Conservation (phyloP, 768 basidiomycete species). For the Hypsizygus marmoreus region DNA sequence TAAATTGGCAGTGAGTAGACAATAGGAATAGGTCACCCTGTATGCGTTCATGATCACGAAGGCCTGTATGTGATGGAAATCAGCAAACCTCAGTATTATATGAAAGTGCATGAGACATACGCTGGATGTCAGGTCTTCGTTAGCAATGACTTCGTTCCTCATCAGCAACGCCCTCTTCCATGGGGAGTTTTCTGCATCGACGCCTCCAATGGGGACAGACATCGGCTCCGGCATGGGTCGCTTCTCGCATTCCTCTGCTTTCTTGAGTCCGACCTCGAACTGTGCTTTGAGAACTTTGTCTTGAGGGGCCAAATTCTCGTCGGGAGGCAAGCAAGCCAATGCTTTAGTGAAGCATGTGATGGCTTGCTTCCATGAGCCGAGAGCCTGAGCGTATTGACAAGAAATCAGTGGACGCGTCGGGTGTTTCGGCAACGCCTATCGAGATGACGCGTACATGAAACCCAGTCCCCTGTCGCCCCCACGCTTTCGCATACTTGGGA, state of each 20-base stretch:
- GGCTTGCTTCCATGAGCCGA: slow-evolving; percentile 19
- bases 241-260: slow-evolving; percentile 17
- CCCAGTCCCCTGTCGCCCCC: slow-evolving; percentile 40
- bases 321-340: slow-evolving; percentile 28
- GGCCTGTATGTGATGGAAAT: slow-evolving; percentile 22
- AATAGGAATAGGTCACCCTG: slow-evolving; percentile 18
- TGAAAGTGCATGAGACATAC: slow-evolving; percentile 10
- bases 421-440: too few relatives aligned
- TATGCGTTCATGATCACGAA: slow-evolving; percentile 35
- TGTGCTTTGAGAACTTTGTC: slow-evolving; percentile 37
- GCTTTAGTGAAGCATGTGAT: slow-evolving; percentile 33
- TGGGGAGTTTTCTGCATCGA: slow-evolving; percentile 16
- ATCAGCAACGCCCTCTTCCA: slow-evolving; percentile 29
- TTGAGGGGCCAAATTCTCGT: slow-evolving; percentile 25
- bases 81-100: not conserved
- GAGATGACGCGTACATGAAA: slow-evolving; percentile 30
- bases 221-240: not conserved
- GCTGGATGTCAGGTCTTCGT: slow-evolving; percentile 19
- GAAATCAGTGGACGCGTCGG: too few relatives aligned
- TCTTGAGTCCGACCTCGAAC: slow-evolving; percentile 30
- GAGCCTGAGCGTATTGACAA: too few relatives aligned
- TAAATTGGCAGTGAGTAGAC: not conserved
- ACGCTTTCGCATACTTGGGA: slow-evolving; percentile 42
- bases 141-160: slow-evolving; percentile 16
- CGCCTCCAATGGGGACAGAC: not conserved